Evolutionary conservation across 169 alveolate species (phyloP), one percentile per base, ranked within the genome.

Genomic region (Plasmodium reichenowi): DNA sequence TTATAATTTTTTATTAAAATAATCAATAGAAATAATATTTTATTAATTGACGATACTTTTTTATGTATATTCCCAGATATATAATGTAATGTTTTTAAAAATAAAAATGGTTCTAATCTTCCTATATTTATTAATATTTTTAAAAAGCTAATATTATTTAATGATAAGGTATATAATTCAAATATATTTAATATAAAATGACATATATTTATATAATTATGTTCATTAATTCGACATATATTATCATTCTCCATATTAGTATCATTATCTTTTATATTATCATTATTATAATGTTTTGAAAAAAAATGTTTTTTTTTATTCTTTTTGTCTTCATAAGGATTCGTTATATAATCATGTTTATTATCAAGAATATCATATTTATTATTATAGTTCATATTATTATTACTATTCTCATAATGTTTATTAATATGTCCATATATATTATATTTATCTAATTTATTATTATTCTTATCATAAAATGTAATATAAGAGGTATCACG

Each of bases 121-220:
- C 92, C 92, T 12, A 67, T 86, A 24, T 86, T 86, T 24, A 86
- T 72, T 62, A 86, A 72, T 13, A 86, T 47, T 72, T 86, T 86
- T 24, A 86, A 38, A 62, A 86, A 86, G 12, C 76, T 72, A 8
- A 71, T 62, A 60, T 86, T 86, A 26, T 86, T 86, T 67, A 72
- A 60, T 13, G 92, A 86, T 17, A 86, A 22, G 1, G 88, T 72
- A 43, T 86, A 86, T n/a, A 86, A 52, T 22, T 86, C 92, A 56
- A 86, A 86, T 22, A 86, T 70, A 62, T 86, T 86, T 10, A 86
- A 72, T n/a, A 86, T 86, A 29, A 86, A 86, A 50, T 86, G 92
- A 60, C 92, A 86, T 62, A 86, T 60, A 54, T 26, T 86, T 71
- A 70, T 62, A 64, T 86, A 86, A 29, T 86, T 86, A 47, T 86